Base-by-base conservation (phyloP, 257 asterid species). In the Knoxia roxburghii region DNA sequence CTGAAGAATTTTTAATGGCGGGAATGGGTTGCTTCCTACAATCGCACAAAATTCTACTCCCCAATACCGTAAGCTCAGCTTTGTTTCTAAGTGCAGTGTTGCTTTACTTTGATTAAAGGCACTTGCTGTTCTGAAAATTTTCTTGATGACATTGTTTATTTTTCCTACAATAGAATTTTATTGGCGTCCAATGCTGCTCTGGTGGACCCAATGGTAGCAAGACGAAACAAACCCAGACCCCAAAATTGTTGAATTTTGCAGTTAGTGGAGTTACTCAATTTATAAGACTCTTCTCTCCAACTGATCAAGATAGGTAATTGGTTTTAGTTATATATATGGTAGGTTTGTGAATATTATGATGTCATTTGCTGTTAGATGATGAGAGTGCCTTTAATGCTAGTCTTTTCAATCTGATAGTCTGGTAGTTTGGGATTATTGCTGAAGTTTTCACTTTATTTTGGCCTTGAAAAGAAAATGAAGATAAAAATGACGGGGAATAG, bases 191-290 rank as follows among this genome's bases (percentile, higher is more conserved):
- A 45, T 86, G 94, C 80, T 81, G 85, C 84, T 85, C 89, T 26
- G 8, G 57, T n/a, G 26, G 74, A 32, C 74, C 87, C 67, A 81
- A 69, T 65, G 81, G 64, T 61, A 66, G 77, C 56, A 74, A 78
- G 67, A 72, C 33, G 26, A 71, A 73, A 69, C 69, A 51, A 67
- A 53, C 71, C 27, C 78, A 73, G 75, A 77, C 96, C 15, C 95
- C 97, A 21, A 65, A 55, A 73, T 64, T 85, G 40, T 61, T 90
- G 83, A 88, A 79, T 73, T 21, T 83, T 65, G 86, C 86, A 18
- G 97, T 90, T 37, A 76, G 74, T 50, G 89, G 84, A 40, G 83
- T 73, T 32, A 86, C 97, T 2, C 87, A 88, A 61, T 74, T 88
- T 65, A 84, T 90, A 12, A 74, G 95, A 73, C 72, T 90, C 51